These are phyloP conservation scores for Penicillium sp. DNA, from an alignment of 2,329 filamentous ascomycete species.

Conservation along the genomic window DNA sequence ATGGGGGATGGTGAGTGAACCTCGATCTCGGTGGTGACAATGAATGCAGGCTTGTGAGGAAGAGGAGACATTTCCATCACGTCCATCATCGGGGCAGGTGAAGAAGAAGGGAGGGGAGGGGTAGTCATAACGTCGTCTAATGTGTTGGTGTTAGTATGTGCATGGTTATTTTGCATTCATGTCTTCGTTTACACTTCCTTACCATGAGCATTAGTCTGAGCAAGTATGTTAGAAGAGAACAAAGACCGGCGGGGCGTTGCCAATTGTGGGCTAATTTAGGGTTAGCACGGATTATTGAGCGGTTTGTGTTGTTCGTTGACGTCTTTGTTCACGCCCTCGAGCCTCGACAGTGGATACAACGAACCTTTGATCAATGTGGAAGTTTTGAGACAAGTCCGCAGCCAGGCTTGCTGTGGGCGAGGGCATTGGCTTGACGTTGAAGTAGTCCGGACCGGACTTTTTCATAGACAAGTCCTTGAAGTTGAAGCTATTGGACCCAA, in stretches of 20 bases:
- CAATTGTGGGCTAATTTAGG: conserved; percentile 68
- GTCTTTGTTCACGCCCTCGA: conserved; percentile 2
- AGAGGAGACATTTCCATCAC: conserved; percentile 93
- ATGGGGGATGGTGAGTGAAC: conserved; percentile 72
- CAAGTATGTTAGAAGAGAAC: conserved; percentile 73
- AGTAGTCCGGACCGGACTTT: conserved; percentile 72
- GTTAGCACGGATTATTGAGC: conserved; percentile 39
- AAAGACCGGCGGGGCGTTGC: conserved; percentile 81
- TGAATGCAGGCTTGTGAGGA: conserved; percentile 78
- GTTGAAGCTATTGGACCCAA: conserved; percentile 69
- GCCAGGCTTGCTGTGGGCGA: conserved; percentile 90
- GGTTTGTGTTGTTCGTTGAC: background rate
- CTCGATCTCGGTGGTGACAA: conserved; percentile 61
- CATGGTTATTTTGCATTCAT: background rate
- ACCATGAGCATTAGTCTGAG: conserved; percentile 61
- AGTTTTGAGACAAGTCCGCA: conserved; percentile 94
- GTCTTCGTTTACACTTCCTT: conserved; percentile 29
- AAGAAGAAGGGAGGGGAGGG: conserved; percentile 81
- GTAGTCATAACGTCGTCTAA: conserved; percentile 74
- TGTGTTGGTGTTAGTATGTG: conserved; percentile 6
- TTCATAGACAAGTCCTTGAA: conserved; percentile 75
- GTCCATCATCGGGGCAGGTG: conserved; percentile 71
- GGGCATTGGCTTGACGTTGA: conserved; percentile 74
- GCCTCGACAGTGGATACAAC: conserved; percentile 25
- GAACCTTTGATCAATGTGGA: conserved; percentile 93